A percentile compares a stretch with the other conserved stretches of the same genome.
These are phyloP conservation scores for Tricladium varicosporioides DNA, from an alignment of 2,329 filamentous ascomycete genomes.

Conservation along the genomic window DNA sequence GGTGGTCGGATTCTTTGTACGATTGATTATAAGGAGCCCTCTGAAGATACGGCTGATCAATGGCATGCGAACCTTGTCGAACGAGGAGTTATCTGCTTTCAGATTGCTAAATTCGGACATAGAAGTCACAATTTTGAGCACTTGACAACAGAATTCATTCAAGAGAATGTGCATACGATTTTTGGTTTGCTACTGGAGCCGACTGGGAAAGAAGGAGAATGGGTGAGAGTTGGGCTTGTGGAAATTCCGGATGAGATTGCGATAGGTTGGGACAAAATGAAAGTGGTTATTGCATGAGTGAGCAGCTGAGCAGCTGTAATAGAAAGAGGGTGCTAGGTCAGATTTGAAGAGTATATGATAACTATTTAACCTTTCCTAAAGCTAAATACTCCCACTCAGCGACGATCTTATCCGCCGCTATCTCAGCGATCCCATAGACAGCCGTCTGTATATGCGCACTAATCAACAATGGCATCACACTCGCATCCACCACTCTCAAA, in stretches of 20 bases:
- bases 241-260: slow-evolving; percentile 8
- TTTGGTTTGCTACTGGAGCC: slow-evolving; percentile 2
- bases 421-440: no score
- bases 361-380: no score
- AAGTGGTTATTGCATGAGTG: not conserved
- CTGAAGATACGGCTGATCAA: not conserved
- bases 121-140: not conserved
- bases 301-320: no score
- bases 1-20: slow-evolving; percentile 1
- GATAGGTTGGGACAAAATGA: not conserved
- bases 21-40: not conserved
- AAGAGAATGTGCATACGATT: not conserved
- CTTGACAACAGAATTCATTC: not conserved
- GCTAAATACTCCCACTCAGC: no score
- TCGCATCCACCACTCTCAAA: no score
- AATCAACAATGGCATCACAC: no score
- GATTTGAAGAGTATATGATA: no score
- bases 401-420: no score
- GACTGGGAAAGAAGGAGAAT: not conserved
- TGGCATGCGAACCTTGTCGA: not conserved
- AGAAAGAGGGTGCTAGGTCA: no score
- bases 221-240: slow-evolving; percentile 3
- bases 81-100: not conserved
- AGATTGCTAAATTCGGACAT: slow-evolving; percentile 7
- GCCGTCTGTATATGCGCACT: no score